Evolutionary conservation across 208 protist genomes (phyloP).

Genomic region (Trypanosomatidae sp.): DNA sequence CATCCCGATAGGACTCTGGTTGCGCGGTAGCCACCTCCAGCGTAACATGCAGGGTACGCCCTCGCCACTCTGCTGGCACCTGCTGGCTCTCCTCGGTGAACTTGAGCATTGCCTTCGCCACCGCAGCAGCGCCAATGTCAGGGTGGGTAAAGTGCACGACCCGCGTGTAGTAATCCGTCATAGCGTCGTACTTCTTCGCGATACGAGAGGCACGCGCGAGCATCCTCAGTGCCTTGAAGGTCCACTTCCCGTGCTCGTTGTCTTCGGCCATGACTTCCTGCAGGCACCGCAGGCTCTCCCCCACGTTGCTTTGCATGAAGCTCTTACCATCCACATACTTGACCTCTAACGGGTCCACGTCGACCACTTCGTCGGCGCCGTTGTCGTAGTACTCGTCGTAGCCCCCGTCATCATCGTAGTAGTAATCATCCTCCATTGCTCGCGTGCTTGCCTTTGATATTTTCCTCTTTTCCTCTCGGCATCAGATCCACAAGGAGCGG

Average conservation of each 20-base stretch:
- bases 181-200: constrained; percentile 73
- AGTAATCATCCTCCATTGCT: constrained; percentile 48
- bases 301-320: constrained; percentile 62
- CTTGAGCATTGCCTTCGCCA: constrained; percentile 87
- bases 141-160: constrained; percentile 59
- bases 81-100: constrained; percentile 85
- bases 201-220: constrained; percentile 82
- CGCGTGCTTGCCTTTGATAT: neutral
- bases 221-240: constrained; percentile 95
- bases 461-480: neutral
- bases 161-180: constrained; percentile 75
- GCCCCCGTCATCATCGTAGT: constrained; percentile 78
- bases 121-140: constrained; percentile 29
- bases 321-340: constrained; percentile 88
- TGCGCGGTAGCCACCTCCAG: constrained; percentile 61
- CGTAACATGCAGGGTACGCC: constrained; percentile 65
- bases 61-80: constrained; percentile 52
- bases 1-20: constrained; percentile 18
- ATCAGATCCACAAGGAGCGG: neutral
- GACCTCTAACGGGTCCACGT: constrained; percentile 72
- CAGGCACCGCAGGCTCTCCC: constrained; percentile 73
- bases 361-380: constrained; percentile 42
- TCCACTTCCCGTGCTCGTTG: constrained; percentile 74
- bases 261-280: constrained; percentile 83
- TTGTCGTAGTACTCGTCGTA: constrained; percentile 88